Base-by-base conservation (phyloP, 2,329 filamentous ascomycete species). In the Aspergillus ustus region DNA sequence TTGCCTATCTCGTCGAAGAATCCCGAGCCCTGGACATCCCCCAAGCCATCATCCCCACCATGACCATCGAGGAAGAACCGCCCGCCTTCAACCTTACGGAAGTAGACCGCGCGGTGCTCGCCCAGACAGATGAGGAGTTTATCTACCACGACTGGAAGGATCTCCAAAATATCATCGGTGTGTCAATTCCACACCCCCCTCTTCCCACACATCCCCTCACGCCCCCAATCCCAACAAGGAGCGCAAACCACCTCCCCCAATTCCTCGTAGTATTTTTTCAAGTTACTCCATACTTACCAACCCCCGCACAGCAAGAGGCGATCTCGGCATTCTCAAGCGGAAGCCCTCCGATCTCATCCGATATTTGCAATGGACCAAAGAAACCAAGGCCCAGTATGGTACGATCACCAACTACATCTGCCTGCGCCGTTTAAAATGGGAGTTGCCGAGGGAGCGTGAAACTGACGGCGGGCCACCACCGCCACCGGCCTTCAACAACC, bases 351-450 rank as follows among this genome's bases (percentile, higher is more conserved):
- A 86, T 66, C 77, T 88, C 17, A 79, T 80, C 70, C 82, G 83
- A 57, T 89, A 89, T 69, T 79, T 88, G n/a, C 78, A 80, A 34
- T 89, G 86, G 86, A 83, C 82, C 3, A 75, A 76, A 45, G 75
- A 82, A 40, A 84, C 81, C 45, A 87, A 87, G 67, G 70, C 74
- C n/a, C 69, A 79, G 44, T 86, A 86, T 71, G 85, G 85, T 54
- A 80, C 80, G 44, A 84, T 86, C 51, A 84, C 82, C 52, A 79
- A 83, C 60, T 89, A 84, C 70, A 81, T 89, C 43, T 82, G 85
- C 55, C 73, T 79, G 57, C 77, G 83, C 63, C 82, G 86, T 3
- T 77, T 89, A 11, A 75, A 76, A 55, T 89, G 87, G 87, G 70
- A 65, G 15, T 66, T 77, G 1, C 68, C 73, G 52, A 66, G 67